Conservation (phyloP, 257 asterid species). For the Forsythia suspensa region DNA sequence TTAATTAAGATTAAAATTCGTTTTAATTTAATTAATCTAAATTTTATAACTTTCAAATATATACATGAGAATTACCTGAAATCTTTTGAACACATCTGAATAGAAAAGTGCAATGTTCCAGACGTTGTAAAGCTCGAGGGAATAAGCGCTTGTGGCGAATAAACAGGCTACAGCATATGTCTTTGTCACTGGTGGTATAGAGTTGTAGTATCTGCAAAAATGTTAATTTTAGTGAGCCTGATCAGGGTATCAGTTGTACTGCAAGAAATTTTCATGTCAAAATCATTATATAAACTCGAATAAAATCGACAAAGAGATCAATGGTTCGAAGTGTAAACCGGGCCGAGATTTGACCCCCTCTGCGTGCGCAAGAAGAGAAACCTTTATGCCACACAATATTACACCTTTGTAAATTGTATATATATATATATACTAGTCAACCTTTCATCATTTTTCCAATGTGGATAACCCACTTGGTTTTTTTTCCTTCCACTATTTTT, state of each 20-base stretch:
- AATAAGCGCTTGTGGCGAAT: constrained; percentile 37
- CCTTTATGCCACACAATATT: accelerated
- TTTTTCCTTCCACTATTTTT: no score
- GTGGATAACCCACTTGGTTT: no score
- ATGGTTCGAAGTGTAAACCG: no score
- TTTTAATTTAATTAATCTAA: no score
- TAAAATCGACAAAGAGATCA: background rate
- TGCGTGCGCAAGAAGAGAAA: no score
- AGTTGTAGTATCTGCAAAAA: constrained; percentile 42
- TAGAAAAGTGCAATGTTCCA: constrained; percentile 32
- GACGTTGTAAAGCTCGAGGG: constrained; percentile 30
- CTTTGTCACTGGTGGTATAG: constrained; percentile 56
- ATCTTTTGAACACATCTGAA: constrained; percentile 35
- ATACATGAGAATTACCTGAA: constrained; percentile 36
- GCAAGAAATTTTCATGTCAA: background rate
- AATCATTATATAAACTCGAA: no score
- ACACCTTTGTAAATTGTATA: no score
- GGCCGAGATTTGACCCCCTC: no score
- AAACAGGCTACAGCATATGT: constrained; percentile 43
- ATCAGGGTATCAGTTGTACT: background rate
- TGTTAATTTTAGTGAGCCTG: background rate
- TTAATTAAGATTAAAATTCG: no score
- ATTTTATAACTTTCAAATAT: no score
- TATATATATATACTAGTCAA: no score
- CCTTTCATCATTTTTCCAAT: no score